Conservation (phyloP, 2,329 filamentous ascomycete species). For the Atkinsonella texensis region DNA sequence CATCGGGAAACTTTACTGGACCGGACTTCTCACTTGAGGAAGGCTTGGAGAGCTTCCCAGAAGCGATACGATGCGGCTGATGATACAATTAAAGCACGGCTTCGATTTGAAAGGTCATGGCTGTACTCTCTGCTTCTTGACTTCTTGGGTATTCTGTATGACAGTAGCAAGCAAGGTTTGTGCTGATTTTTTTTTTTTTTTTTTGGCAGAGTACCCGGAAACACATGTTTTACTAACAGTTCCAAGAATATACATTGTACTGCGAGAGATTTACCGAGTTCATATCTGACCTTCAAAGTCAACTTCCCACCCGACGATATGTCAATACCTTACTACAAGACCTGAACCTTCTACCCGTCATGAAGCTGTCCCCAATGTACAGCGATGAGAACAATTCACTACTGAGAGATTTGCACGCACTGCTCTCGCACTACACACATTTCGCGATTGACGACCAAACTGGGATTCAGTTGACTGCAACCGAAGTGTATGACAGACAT, state of each 20-base stretch:
- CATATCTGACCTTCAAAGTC: slow-evolving; percentile 79
- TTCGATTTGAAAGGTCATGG: slow-evolving; percentile 91
- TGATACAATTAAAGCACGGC: slow-evolving; percentile 60
- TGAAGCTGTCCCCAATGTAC: slow-evolving; percentile 68
- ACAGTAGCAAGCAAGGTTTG: slow-evolving; percentile 34
- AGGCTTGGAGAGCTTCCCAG: slow-evolving; percentile 77
- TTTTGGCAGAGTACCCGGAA: background rate
- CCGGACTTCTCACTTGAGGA: slow-evolving; percentile 62
- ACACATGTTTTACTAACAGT: background rate
- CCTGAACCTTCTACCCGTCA: slow-evolving; percentile 66
- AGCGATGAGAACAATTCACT: slow-evolving; percentile 62
- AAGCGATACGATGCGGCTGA: slow-evolving; percentile 86
- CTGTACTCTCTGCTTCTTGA: slow-evolving; percentile 76
- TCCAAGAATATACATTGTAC: slow-evolving; percentile 33
- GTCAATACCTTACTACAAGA: slow-evolving; percentile 82
- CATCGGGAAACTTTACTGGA: slow-evolving; percentile 63
- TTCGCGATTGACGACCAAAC: slow-evolving; percentile 91
- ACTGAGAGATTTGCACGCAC: slow-evolving; percentile 64
- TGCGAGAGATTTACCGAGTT: slow-evolving; percentile 92
- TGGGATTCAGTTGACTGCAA: slow-evolving; percentile 58
- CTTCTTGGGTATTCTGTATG: slow-evolving; percentile 65
- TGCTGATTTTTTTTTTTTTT: background rate
- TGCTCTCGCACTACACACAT: slow-evolving; percentile 77
- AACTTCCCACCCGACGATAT: slow-evolving; percentile 86
- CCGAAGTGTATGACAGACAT: slow-evolving; percentile 69